Percentiles rank a stretch among this genome's conserved stretches.
Conservation (phyloP, 768 basidiomycete genomes). For the Naganishia antarctica region DNA sequence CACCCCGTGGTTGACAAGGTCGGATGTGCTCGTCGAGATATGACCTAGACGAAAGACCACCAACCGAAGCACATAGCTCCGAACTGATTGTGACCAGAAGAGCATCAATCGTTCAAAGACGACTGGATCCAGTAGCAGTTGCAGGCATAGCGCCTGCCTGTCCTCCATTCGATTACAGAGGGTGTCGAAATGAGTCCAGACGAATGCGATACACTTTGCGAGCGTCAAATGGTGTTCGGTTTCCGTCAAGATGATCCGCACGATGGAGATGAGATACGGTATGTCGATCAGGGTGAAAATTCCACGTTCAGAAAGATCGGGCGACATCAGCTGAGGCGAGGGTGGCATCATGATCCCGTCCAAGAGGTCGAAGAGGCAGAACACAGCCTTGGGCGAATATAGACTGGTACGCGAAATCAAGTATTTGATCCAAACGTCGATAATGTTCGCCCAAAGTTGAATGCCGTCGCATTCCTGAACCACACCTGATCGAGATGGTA, state of each 20-base stretch:
- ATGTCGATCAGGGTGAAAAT: slow-evolving; percentile 43
- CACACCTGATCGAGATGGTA: slow-evolving; percentile 32
- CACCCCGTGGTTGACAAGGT: slow-evolving; percentile 38
- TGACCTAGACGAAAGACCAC: slow-evolving; percentile 52
- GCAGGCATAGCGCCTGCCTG: slow-evolving; percentile 49
- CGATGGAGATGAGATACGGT: slow-evolving; percentile 49
- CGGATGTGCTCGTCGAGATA: slow-evolving; percentile 42
- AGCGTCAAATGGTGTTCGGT: slow-evolving; percentile 53
- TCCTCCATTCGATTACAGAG: slow-evolving; percentile 45
- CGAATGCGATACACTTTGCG: slow-evolving; percentile 51
- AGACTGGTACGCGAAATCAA: slow-evolving; percentile 50
- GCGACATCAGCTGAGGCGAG: slow-evolving; percentile 31
- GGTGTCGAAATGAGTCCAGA: slow-evolving; percentile 52
- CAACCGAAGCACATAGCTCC: slow-evolving; percentile 48
- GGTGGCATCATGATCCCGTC: slow-evolving; percentile 51
- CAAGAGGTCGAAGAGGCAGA: slow-evolving; percentile 52
- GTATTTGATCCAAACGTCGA: slow-evolving; percentile 50
- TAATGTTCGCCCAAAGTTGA: slow-evolving; percentile 48
- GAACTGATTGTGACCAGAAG: slow-evolving; percentile 49
- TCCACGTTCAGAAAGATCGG: slow-evolving; percentile 4
- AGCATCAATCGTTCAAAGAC: slow-evolving; percentile 51
- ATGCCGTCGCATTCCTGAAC: slow-evolving; percentile 44
- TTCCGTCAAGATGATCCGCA: slow-evolving; percentile 48
- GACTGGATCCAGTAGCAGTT: slow-evolving; percentile 48
- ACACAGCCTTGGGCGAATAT: slow-evolving; percentile 52